Evolutionary conservation across 108 stramenopile genomes (phyloP).

Genomic region (Nitzschia sp.): DNA sequence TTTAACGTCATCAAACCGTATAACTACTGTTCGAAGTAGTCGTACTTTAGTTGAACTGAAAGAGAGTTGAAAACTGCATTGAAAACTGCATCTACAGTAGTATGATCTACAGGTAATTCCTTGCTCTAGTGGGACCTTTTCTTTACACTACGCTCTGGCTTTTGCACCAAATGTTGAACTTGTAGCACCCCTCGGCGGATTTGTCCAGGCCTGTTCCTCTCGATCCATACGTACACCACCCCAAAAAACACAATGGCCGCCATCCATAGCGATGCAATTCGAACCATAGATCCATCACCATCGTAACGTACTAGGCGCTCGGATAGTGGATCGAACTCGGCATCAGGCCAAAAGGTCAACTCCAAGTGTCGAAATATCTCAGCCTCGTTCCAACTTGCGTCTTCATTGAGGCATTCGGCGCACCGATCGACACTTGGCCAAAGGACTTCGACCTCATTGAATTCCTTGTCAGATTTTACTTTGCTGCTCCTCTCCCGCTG

Average conservation of each 20-base stretch:
- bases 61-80: too few relatives aligned
- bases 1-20: too few relatives aligned
- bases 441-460: conserved; percentile 19
- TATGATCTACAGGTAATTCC: too few relatives aligned
- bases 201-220: not conserved
- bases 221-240: conserved; percentile 11
- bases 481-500: conserved; percentile 32
- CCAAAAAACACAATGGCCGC: conserved; percentile 12
- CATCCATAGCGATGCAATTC: conserved; percentile 14
- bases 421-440: conserved; percentile 45
- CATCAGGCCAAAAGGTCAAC: conserved; percentile 44
- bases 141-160: not conserved
- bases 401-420: conserved; percentile 37
- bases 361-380: conserved; percentile 49
- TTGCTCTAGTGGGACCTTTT: not conserved
- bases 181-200: not conserved
- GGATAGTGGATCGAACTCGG: conserved; percentile 27
- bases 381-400: conserved; percentile 50
- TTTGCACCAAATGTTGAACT: conserved; percentile 6
- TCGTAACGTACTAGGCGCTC: conserved; percentile 30
- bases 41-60: not conserved
- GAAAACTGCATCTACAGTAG: too few relatives aligned
- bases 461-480: not conserved
- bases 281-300: not conserved
- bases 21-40: too few relatives aligned